Conservation (phyloP, 1,284 basidiomycete species). For the Abortiporus biennis region DNA sequence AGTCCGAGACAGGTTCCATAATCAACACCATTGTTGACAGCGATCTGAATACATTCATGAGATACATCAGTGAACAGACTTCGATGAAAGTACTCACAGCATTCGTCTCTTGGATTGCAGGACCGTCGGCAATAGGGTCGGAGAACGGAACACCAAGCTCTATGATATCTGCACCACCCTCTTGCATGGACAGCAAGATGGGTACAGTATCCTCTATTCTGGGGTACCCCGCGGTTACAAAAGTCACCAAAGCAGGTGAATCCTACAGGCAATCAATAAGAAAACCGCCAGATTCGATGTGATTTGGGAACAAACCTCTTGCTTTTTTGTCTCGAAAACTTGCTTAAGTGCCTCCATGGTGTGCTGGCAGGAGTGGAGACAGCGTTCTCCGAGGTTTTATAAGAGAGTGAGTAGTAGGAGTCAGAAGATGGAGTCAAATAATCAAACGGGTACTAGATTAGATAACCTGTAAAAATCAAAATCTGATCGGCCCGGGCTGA, state of each 20-base stretch:
- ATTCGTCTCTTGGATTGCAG: constrained; percentile 89
- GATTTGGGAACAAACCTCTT: constrained; percentile 40
- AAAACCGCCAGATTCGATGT: background rate
- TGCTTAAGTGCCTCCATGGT: constrained; percentile 72
- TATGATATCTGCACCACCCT: constrained; percentile 91
- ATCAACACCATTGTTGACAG: constrained; percentile 74
- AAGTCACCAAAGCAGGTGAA: constrained; percentile 75
- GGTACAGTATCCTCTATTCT: constrained; percentile 76
- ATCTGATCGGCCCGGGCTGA: too few species aligned
- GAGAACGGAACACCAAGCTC: constrained; percentile 96
- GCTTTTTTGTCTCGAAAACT: constrained; percentile 69
- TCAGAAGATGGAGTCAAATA: too few species aligned
- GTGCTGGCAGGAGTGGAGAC: background rate
- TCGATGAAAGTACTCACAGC: constrained; percentile 51
- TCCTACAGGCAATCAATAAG: constrained; percentile 35
- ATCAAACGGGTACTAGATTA: too few species aligned
- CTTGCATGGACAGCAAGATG: constrained; percentile 86
- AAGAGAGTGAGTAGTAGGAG: constrained; percentile 9
- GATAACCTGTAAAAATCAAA: too few species aligned
- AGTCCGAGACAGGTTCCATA: constrained; percentile 74
- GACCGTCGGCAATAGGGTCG: constrained; percentile 94
- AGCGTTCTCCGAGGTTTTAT: constrained; percentile 1
- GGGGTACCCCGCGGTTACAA: constrained; percentile 91
- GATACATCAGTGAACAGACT: constrained; percentile 6
- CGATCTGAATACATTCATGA: constrained; percentile 48